Conservation (phyloP, 306 rosid genomes). For the Acacia confusa region DNA sequence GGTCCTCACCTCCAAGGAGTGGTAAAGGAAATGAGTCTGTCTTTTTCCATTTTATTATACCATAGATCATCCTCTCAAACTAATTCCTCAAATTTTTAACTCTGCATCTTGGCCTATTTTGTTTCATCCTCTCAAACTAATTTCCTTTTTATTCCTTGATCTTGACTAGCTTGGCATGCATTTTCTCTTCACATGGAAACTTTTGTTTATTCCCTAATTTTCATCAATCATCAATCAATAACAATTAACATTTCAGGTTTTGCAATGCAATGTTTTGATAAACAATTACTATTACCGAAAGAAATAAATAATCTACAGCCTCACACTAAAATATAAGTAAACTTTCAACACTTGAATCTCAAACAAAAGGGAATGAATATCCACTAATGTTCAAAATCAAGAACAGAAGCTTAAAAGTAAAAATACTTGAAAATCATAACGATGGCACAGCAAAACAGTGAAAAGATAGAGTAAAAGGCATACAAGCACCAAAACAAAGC, state of each 20-base stretch:
- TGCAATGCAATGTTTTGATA: neutral
- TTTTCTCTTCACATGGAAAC: neutral
- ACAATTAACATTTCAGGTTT: too few species aligned
- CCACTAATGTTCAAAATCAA: neutral
- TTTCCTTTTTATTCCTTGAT: neutral
- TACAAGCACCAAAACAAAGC: too few species aligned
- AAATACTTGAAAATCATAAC: conserved; percentile 19
- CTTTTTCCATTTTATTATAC: too few species aligned
- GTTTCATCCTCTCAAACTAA: neutral
- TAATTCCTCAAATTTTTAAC: neutral
- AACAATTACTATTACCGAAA: conserved; percentile 1
- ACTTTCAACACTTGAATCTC: conserved; percentile 24
- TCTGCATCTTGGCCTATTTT: too few species aligned
- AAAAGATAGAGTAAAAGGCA: too few species aligned
- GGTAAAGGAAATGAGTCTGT: too few species aligned
- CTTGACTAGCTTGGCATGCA: neutral
- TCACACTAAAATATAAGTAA: neutral
- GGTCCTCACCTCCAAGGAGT: neutral
- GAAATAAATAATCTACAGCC: neutral
- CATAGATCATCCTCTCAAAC: too few species aligned
- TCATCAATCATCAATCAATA: neutral
- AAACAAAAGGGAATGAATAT: neutral
- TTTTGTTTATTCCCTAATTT: neutral
- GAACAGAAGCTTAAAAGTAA: conserved; percentile 4
- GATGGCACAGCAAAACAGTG: conserved; percentile 3